A percentile compares a stretch with the other conserved stretches of the same genome.
phyloP scores from a whole-genome alignment of 305 asterid species.

The Lippia alba region DNA sequence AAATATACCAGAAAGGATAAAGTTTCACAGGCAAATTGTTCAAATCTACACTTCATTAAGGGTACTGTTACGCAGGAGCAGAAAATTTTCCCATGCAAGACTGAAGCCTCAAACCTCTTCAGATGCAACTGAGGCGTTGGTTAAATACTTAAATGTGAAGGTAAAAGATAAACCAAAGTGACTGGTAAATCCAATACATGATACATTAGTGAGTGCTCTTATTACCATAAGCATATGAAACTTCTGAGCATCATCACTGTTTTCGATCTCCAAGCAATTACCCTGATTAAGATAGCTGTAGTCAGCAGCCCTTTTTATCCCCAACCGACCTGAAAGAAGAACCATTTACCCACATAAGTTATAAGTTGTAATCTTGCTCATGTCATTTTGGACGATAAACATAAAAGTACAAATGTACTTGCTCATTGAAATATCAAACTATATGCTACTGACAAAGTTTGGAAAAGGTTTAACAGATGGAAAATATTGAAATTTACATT shows the following conservation, averaged over 20 bases:
- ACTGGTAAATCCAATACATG: constrained; percentile 19
- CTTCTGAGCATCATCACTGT: constrained; percentile 71
- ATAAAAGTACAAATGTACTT: constrained; percentile 9
- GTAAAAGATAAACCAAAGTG: constrained; percentile 21
- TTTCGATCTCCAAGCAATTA: constrained; percentile 69
- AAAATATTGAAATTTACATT: constrained; percentile 8
- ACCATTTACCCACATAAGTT: constrained; percentile 25
- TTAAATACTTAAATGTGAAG: constrained; percentile 7
- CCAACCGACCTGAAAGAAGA: constrained; percentile 65
- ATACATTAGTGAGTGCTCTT: constrained; percentile 25
- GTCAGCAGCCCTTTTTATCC: constrained; percentile 67
- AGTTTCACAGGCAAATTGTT: constrained; percentile 13
- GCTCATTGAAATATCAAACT: constrained; percentile 30
- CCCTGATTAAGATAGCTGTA: constrained; percentile 85
- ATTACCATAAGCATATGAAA: constrained; percentile 77
- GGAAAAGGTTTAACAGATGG: constrained; percentile 25
- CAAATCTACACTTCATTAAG: constrained; percentile 23
- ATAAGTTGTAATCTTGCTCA: constrained; percentile 26
- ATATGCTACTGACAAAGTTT: constrained; percentile 22
- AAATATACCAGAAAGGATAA: constrained; percentile 15
- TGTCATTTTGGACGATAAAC: constrained; percentile 4
- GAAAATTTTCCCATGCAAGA: constrained; percentile 2
- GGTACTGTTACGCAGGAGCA: constrained; percentile 17
- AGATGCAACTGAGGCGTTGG: constrained; percentile 19
- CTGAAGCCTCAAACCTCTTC: constrained; percentile 29